These are phyloP conservation scores for Bruguiera gymnorhiza DNA, from an alignment of 345 rosid species.

Conservation along the genomic window DNA sequence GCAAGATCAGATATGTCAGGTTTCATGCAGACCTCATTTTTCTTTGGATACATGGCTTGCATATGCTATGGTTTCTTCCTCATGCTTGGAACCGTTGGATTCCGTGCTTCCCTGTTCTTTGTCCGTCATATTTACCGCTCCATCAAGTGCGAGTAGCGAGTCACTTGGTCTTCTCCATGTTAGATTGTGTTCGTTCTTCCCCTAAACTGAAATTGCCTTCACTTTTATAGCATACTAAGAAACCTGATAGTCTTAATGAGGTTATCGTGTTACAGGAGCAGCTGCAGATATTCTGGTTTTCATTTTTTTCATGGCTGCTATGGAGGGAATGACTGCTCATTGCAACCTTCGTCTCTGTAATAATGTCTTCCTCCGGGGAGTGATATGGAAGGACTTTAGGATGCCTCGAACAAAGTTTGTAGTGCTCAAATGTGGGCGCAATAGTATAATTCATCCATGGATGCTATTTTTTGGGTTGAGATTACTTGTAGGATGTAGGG, in stretches of 20 bases:
- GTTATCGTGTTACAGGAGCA: neutral
- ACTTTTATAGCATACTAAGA: neutral
- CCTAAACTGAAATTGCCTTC: neutral
- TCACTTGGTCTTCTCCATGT: neutral
- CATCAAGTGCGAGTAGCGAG: conserved; percentile 17
- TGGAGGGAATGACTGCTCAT: neutral
- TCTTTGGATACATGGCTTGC: conserved; percentile 26
- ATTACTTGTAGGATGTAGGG: neutral
- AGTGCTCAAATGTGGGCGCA: neutral
- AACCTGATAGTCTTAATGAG: neutral
- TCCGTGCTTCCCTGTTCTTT: conserved; percentile 17
- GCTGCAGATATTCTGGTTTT: neutral
- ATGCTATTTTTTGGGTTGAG: neutral
- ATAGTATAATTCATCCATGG: neutral
- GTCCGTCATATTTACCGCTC: conserved; percentile 20
- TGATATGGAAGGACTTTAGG: neutral
- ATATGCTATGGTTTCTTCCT: conserved; percentile 24
- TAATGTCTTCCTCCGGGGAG: neutral
- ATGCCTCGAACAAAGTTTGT: neutral
- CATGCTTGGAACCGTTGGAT: conserved; percentile 14
- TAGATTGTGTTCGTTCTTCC: neutral
- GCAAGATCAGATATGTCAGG: conserved; percentile 22
- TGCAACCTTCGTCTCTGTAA: neutral
- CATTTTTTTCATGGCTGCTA: neutral
- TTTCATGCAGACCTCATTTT: conserved; percentile 25